Base-by-base conservation (phyloP, 495 filamentous ascomycete species). In the Xeromyces bisporus region DNA sequence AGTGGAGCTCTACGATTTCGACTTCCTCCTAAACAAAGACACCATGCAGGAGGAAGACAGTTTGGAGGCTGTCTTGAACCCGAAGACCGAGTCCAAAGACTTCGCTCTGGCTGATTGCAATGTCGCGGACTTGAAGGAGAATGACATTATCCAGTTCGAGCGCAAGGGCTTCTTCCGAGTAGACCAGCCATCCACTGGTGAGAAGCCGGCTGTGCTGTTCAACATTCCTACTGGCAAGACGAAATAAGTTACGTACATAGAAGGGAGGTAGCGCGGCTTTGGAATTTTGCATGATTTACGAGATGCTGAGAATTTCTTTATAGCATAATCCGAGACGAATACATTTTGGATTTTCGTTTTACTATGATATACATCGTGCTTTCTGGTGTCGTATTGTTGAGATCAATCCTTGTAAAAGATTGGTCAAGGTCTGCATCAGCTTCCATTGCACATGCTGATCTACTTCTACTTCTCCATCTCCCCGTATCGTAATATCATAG, bases 81-180 rank as follows among this genome's bases (percentile, higher is more conserved):
- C 67, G 23, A 51, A 73, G 30, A 93, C 82, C 0, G 75, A 81
- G 60, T 78, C 75, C 36, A 71, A 75, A 46, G 77, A 77, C 34
- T 66, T 73, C 27, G 80, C 75, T 10, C 43, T 79, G 28, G 87
- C 82, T 23, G 86, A 93, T 46, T 74, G 70, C 47, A 89, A 86
- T 40, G 70, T 92, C 0, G 64, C 71, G 2, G 62, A 69, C 26
- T 56, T 93, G 31, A 77, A 77, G 60, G 71, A 70, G 51, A 79
- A 77, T 43, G 80, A 87, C 40, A 82, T 94, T 34, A 80, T 94
- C 38, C 86, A 93, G 62, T 83, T 94, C 38, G 86, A 94, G 66
- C 68, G 86, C 26, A 85, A 84, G 52, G 85, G 85, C 8, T 94
- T 79, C 60, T 93, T 81, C 59, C 64, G 84, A 15, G 64, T 85